Evolutionary conservation across 371 early-diverging fungal species (phyloP), one percentile per base, ranked within the genome.

Genomic region (Circinella umbellata): DNA sequence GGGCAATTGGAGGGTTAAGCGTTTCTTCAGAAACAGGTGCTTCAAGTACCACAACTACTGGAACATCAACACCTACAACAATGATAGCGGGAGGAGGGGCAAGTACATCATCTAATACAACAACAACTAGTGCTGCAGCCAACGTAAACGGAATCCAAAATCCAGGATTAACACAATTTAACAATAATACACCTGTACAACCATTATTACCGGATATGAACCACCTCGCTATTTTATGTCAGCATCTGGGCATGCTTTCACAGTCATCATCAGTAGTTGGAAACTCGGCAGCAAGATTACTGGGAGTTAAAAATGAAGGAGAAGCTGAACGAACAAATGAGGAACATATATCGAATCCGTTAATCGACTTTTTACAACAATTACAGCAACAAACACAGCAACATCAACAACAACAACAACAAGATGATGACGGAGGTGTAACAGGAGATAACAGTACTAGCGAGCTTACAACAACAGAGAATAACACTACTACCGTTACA

Each of bases 181-280:
- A 34, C 27, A 57, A 34, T 27, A 57, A 57, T 34, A 9, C 57
- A 57, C 57, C 18, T 34, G 57, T 57, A 18, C 57, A 57, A 27
- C 57, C 57, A 57, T 34, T 57, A 34, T 34, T 57, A 37, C 61
- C 69, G 18, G 76, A 73, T 48, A 72, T 70, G 15, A 81, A 80
- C 34, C 81, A 84, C n/a, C 62, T 85, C 20, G 78, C 82, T 15
- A 69, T 86, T 42, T 74, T 84, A 53, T 84, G 81, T 38, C 84
- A 81, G 64, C 80, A 79, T 60, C 64, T 80, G n/a, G 78, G 78
- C 47, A 77, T 67, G 15, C 68, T 67, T 14, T 49, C 65, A 64
- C 53, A 48, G 53, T 64, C 65, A 63, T 47, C 64, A 63, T 51
- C 65, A 36, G 39, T 39, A 20, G 63, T 18, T 15, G 37, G 48